A percentile compares a stretch with the other conserved stretches of the same genome.
phyloP scores from a whole-genome alignment of 1,284 basidiomycete genomes.

The Veloboletus limbatus region DNA sequence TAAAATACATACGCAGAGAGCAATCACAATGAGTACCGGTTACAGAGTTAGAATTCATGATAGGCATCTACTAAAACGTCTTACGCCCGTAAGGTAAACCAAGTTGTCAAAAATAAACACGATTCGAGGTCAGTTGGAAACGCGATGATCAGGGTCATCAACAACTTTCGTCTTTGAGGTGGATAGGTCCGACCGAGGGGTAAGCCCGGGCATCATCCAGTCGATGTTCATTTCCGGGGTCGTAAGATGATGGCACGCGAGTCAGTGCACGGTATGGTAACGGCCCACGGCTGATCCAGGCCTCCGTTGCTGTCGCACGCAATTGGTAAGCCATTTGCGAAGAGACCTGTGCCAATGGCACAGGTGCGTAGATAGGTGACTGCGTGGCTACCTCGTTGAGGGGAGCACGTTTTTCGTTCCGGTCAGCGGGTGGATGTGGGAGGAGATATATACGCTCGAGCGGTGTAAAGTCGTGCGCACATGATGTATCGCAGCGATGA shows the following conservation, averaged over 20 bases:
- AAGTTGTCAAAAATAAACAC: background rate
- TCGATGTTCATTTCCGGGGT: slow-evolving; percentile 3
- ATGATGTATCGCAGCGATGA: slow-evolving; percentile 19
- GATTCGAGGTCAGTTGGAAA: too few species aligned
- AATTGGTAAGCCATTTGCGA: slow-evolving; percentile 43
- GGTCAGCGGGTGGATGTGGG: slow-evolving; percentile 30
- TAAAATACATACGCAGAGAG: too few species aligned
- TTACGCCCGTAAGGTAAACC: too few species aligned
- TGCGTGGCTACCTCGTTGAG: slow-evolving; percentile 22
- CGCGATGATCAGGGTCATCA: too few species aligned
- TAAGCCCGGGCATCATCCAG: background rate
- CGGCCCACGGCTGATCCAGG: slow-evolving; percentile 48
- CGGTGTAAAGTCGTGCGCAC: slow-evolving; percentile 17
- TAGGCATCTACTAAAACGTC: too few species aligned
- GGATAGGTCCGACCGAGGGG: slow-evolving; percentile 22
- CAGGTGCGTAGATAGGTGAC: slow-evolving; percentile 58
- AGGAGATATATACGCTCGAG: slow-evolving; percentile 58
- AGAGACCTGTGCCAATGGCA: slow-evolving; percentile 53
- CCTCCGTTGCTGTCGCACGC: slow-evolving; percentile 59
- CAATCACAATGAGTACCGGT: too few species aligned
- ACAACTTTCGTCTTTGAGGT: slow-evolving; percentile 15
- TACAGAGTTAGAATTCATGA: too few species aligned
- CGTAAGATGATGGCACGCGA: background rate
- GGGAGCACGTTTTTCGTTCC: slow-evolving; percentile 12
- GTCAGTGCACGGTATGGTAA: slow-evolving; percentile 1